Base-by-base conservation (phyloP, 148 eudicot species). In the Heliamphora exappendiculata region DNA sequence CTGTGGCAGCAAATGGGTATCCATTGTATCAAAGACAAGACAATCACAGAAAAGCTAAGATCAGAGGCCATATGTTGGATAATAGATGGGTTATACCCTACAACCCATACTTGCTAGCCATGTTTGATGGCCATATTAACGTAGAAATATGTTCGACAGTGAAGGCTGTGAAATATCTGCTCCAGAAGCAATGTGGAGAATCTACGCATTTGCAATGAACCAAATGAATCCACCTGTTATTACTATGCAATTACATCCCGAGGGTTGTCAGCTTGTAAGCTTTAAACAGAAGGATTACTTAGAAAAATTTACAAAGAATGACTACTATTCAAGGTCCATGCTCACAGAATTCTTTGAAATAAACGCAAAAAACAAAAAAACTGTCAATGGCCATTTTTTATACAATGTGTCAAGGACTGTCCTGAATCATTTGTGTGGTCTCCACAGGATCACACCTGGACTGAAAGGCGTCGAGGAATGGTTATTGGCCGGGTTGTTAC, bases 1-100 rank as follows among this genome's bases (percentile, higher is more conserved):
- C 54, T 0, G 42, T 47, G 10, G 62, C 42, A 0, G 64, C 76
- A 2, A 49, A 81, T 37, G 54, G 75, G 0, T 87, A 83, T 26
- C 90, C 85, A 0, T 29, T 78, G 1, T 83, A 83, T 53, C 42
- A 53, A 37, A 54, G 84, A 50, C 47, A 80, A 37, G 19, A 82
- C 14, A 63, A 47, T 62, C 60, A 58, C 7, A 39, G 7, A 7
- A 5, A 51, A 22, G n/a, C 57, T 16, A 0, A 5, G 17, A 17
- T 51, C 24, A 51, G 7, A 3, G 2, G 17, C 12, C 57, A 16
- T n/a, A 1, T 54, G 12, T 6, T 54, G 11, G 9, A 54, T 7
- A 54, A 54, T 5, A n/a, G 11, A 20, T 54, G 59, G 59, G 59
- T 54, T 54, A 54, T n/a, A n/a, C n/a, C n/a, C n/a, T n/a, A n/a